Base-by-base conservation (phyloP, 352 stramenopile species). In the Saprolegnia parasitica region DNA sequence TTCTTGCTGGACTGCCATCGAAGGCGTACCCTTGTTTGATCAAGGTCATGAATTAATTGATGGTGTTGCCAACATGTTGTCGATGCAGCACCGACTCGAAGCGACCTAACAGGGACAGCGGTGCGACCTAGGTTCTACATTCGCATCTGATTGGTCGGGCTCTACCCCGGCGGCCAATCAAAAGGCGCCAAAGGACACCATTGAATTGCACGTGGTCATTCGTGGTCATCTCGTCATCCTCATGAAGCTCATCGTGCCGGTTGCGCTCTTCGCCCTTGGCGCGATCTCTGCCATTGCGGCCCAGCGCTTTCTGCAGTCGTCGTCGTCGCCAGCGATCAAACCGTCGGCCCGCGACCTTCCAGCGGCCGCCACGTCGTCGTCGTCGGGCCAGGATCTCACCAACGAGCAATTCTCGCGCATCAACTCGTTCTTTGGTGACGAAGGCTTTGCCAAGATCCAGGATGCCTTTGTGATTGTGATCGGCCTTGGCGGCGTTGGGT, bases 401-500 rank as follows among this genome's bases (percentile, higher is more conserved):
- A 66, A 74, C 46, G 87, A 96, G 77, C 84, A 94, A 60, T 66
- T 99, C 68, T 98, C 95, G 6, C 87, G 96, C 62, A 98, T 98
- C 73, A 75, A 76, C 37, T 81, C 96, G 5, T 99, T 98, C 80
- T 99, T 99, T 71, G 93, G 93, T 16, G 77, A 96, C 18, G 80
- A 98, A 13, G 91, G 91, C 45, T 97, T 98, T 78, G 62, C 86
- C 11, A 81, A 85, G 47, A 87, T 98, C 62, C 80, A 89, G 65
- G 78, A 92, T 68, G 79, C 88, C 13, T 96, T 96, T 65, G 86
- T 99, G 42, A 83, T 98, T 47, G 89, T 99, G 52, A 91, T 99
- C 26, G 98, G 97, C 21, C 78, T 99, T 18, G 97, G 97, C 39
- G 97, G 97, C 26, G 97, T 99, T 5, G 97, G 98, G 5, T 93